Evolutionary conservation across 2,329 filamentous ascomycete species (phyloP).

Genomic region (Pseudofabraea citricarpa): DNA sequence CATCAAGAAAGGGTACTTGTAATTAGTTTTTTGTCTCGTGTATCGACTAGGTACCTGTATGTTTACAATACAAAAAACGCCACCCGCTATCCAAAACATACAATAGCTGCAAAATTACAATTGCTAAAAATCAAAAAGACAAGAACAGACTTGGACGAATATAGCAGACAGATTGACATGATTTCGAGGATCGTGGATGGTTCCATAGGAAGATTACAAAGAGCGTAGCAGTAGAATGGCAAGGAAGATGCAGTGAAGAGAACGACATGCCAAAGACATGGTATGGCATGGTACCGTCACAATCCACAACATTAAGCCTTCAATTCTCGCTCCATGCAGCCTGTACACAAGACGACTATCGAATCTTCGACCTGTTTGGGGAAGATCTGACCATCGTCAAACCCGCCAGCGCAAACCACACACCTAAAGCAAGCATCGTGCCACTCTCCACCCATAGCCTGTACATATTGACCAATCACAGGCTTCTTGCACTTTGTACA

Average conservation of each 20-base stretch:
- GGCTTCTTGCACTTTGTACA: constrained; percentile 80
- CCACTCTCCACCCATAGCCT: constrained; percentile 88
- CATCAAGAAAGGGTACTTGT: no score
- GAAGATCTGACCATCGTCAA: constrained; percentile 63
- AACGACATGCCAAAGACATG: constrained; percentile 1
- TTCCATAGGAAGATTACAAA: constrained; percentile 1
- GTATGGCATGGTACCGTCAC: no score
- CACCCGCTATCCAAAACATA: no score
- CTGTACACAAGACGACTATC: constrained; percentile 54
- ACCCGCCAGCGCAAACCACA: constrained; percentile 52
- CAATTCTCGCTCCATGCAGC: constrained; percentile 54
- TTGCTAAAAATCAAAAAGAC: no score
- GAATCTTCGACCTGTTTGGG: constrained; percentile 48
- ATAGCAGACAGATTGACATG: neutral
- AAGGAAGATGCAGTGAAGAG: constrained; percentile 7
- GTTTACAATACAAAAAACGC: no score
- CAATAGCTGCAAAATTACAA: no score
- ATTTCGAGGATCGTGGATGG: neutral
- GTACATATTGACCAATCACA: constrained; percentile 85
- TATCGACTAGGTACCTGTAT: no score
- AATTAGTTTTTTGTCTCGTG: no score
- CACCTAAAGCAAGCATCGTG: constrained; percentile 91
- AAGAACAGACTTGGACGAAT: no score
- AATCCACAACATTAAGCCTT: constrained; percentile 35
- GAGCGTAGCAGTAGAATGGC: neutral